Conservation (phyloP, 2,329 filamentous ascomycete species). For the Allantophomopsis lycopodina region DNA sequence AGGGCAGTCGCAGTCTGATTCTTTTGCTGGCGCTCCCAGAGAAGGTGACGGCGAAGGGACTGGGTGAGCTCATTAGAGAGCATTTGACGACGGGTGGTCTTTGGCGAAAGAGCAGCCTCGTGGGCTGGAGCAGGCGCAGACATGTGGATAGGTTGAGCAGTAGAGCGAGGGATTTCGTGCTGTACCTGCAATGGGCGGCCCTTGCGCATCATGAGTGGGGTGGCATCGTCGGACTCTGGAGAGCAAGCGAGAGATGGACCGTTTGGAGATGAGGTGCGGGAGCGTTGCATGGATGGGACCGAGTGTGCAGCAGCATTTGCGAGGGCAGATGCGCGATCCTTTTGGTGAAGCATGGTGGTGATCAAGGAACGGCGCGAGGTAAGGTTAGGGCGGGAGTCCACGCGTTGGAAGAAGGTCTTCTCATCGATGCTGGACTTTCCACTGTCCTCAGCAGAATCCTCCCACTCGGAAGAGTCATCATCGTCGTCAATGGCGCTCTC, state of each 20-base stretch:
- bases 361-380: slow-evolving; percentile 79
- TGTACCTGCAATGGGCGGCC: slow-evolving; percentile 12
- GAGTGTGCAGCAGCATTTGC: slow-evolving; percentile 46
- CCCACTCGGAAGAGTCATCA: slow-evolving; percentile 43
- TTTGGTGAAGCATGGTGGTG: slow-evolving; percentile 77
- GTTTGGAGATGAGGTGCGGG: slow-evolving; percentile 54
- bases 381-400: slow-evolving; percentile 76
- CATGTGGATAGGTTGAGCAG: slow-evolving; percentile 65
- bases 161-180: slow-evolving; percentile 39
- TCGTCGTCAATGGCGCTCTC: slow-evolving; percentile 73
- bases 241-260: slow-evolving; percentile 47
- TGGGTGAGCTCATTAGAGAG: slow-evolving; percentile 87
- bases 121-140: slow-evolving; percentile 43
- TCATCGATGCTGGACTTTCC: slow-evolving; percentile 74
- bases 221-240: slow-evolving; percentile 23
- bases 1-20: slow-evolving; percentile 77
- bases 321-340: slow-evolving; percentile 57
- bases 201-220: slow-evolving; percentile 43
- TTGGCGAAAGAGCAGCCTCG: slow-evolving; percentile 71
- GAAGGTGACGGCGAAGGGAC: slow-evolving; percentile 76
- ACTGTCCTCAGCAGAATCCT: slow-evolving; percentile 64
- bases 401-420: slow-evolving; percentile 71
- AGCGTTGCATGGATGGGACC: slow-evolving; percentile 37
- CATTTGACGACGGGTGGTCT: slow-evolving; percentile 91
- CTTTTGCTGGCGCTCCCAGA: slow-evolving; percentile 94